A percentile compares a stretch with the other conserved stretches of the same genome.
Conservation (phyloP, 2,329 filamentous ascomycete species). For the Apiospora malaysiana region DNA sequence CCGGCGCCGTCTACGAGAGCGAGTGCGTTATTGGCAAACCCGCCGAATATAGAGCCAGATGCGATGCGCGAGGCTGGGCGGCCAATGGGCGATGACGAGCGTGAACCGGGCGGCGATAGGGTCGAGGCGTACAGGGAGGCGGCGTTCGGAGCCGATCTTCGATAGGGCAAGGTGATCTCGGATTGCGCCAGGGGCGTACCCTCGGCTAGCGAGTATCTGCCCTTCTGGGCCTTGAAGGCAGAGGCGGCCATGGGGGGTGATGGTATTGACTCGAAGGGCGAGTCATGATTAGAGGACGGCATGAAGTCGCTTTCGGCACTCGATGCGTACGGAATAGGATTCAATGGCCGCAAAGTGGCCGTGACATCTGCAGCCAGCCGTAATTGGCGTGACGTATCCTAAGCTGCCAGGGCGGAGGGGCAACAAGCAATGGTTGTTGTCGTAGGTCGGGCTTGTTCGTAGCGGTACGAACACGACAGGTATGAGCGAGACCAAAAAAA, state of each 20-base stretch:
- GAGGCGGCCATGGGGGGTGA: constrained; percentile 72
- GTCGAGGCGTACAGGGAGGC: constrained; percentile 70
- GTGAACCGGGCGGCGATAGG: constrained; percentile 70
- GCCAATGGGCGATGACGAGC: constrained; percentile 70
- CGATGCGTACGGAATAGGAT: neutral
- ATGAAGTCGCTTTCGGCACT: constrained; percentile 53
- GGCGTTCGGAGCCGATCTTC: constrained; percentile 61
- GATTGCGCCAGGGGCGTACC: constrained; percentile 54
- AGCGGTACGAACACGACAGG: neutral
- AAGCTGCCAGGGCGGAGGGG: neutral
- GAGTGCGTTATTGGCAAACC: constrained; percentile 51
- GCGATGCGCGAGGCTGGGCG: constrained; percentile 61
- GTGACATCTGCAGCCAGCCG: constrained; percentile 6
- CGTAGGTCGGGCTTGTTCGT: neutral
- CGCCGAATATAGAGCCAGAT: constrained; percentile 62
- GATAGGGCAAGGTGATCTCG: constrained; percentile 59
- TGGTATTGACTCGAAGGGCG: constrained; percentile 67
- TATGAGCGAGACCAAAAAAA: no score
- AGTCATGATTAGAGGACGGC: constrained; percentile 71
- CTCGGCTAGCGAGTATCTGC: constrained; percentile 60
- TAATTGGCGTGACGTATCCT: constrained; percentile 11
- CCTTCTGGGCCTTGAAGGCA: constrained; percentile 63
- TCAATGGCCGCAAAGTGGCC: constrained; percentile 17
- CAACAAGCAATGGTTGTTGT: neutral
- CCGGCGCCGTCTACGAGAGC: constrained; percentile 47